Evolutionary conservation across 2,329 filamentous ascomycete genomes (phyloP).

Genomic region (Penicillium sp.): DNA sequence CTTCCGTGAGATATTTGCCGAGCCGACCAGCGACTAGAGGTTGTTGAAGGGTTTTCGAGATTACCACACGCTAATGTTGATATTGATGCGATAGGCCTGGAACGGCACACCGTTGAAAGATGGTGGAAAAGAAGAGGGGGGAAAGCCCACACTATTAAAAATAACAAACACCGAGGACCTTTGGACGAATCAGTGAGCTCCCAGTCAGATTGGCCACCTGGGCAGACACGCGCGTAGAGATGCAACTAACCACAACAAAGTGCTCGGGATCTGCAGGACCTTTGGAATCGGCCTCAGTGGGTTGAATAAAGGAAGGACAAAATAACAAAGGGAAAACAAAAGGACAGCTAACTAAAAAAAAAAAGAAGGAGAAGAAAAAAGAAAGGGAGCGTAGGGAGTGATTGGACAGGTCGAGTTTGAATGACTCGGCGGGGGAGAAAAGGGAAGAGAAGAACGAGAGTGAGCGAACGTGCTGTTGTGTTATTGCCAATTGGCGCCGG

Average conservation of each 20-base stretch:
- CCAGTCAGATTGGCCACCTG: conserved; percentile 12
- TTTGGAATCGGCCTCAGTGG: neutral
- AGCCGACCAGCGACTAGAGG: conserved; percentile 37
- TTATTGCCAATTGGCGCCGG: conserved; percentile 22
- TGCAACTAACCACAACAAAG: conserved; percentile 17
- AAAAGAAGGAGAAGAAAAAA: conserved; percentile 8
- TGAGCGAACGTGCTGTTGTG: conserved; percentile 10
- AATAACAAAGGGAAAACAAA: conserved; percentile 6
- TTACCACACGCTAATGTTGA: conserved; percentile 12
- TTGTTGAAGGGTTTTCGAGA: conserved; percentile 11
- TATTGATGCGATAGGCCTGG: conserved; percentile 13
- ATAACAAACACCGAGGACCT: conserved; percentile 19
- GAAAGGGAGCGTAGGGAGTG: conserved; percentile 24
- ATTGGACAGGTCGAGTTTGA: conserved; percentile 30
- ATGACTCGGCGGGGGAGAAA: conserved; percentile 37
- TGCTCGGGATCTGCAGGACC: conserved; percentile 13
- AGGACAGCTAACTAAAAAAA: conserved; percentile 11
- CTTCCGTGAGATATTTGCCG: conserved; percentile 11
- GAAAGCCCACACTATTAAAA: conserved; percentile 7
- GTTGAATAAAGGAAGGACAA: conserved; percentile 14
- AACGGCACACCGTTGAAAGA: conserved; percentile 14
- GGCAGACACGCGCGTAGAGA: conserved; percentile 17
- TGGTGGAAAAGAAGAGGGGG: conserved; percentile 13
- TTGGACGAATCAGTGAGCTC: conserved; percentile 18
- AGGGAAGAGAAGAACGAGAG: conserved; percentile 21